Evolutionary conservation across 208 protist genomes (phyloP).

Genomic region (Plasmodiophora brassicae): DNA sequence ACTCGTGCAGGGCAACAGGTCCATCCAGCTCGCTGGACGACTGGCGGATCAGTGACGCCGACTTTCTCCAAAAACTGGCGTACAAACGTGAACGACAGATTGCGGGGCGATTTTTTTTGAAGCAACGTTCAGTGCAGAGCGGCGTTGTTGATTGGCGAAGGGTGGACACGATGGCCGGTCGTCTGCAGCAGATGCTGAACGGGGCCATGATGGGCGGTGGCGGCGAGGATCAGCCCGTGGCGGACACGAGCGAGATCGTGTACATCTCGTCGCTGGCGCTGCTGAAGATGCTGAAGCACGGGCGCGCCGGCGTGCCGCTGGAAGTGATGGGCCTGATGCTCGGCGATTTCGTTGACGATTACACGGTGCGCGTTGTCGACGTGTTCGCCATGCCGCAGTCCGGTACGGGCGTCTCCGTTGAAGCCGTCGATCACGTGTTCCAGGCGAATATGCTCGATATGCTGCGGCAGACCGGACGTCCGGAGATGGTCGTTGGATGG

Average conservation of each 20-base stretch:
- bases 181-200: not conserved
- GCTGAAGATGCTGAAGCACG: slow-evolving; percentile 99
- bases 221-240: slow-evolving; percentile 59
- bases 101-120: too few species aligned
- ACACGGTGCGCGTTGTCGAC: slow-evolving; percentile 95
- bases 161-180: too few species aligned
- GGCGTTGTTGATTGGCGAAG: too few species aligned
- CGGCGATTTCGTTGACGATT: slow-evolving; percentile 99
- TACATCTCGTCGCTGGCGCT: slow-evolving; percentile 99
- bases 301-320: slow-evolving; percentile 95
- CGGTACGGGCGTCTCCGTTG: slow-evolving; percentile 20
- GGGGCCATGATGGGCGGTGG: slow-evolving; percentile 4
- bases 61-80: too few species aligned
- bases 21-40: too few species aligned
- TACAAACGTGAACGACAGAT: too few species aligned
- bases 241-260: slow-evolving; percentile 96
- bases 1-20: too few species aligned
- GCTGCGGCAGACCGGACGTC: slow-evolving; percentile 90
- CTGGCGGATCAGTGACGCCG: too few species aligned
- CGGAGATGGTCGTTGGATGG: slow-evolving; percentile 99
- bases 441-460: slow-evolving; percentile 99
- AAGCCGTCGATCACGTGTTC: slow-evolving; percentile 94
- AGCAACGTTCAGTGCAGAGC: too few species aligned
- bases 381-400: slow-evolving; percentile 97
- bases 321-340: slow-evolving; percentile 99